Conservation (phyloP, 352 stramenopile species). For the Blastocystis sp. region DNA sequence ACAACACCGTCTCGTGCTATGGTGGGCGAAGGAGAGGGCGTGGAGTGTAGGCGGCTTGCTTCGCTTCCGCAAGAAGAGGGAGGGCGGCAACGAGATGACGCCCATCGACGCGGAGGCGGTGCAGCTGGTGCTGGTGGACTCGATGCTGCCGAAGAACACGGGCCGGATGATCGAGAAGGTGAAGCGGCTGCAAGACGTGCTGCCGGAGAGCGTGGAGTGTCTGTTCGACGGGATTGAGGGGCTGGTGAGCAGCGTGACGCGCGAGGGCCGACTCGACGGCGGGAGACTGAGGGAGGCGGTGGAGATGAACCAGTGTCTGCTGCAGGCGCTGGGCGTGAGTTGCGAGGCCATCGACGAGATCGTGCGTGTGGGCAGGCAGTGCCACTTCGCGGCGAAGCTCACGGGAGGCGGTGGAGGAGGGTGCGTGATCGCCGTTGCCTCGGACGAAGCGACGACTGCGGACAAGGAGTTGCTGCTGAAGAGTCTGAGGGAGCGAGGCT, state of each 20-base stretch:
- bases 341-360: constrained; percentile 82
- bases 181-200: constrained; percentile 75
- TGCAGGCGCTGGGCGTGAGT: constrained; percentile 80
- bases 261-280: constrained; percentile 71
- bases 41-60: constrained; percentile 77
- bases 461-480: too few species aligned
- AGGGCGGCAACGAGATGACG: constrained; percentile 75
- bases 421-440: constrained; percentile 80
- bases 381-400: constrained; percentile 81
- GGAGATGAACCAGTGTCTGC: constrained; percentile 78
- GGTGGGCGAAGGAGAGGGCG: not conserved
- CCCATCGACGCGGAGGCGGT: constrained; percentile 77
- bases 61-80: constrained; percentile 77
- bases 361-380: constrained; percentile 74
- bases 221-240: constrained; percentile 81
- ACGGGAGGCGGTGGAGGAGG: constrained; percentile 82
- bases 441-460: too few species aligned
- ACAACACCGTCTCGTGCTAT: constrained; percentile 85
- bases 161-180: constrained; percentile 81
- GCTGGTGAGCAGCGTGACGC: constrained; percentile 75
- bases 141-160: constrained; percentile 82
- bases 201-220: constrained; percentile 74
- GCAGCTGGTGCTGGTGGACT: constrained; percentile 79
- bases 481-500: too few species aligned
- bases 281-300: constrained; percentile 75